These are phyloP conservation scores for Stagonosporopsis chrysanthemi DNA, from an alignment of 2,329 filamentous ascomycete species.

Conservation along the genomic window DNA sequence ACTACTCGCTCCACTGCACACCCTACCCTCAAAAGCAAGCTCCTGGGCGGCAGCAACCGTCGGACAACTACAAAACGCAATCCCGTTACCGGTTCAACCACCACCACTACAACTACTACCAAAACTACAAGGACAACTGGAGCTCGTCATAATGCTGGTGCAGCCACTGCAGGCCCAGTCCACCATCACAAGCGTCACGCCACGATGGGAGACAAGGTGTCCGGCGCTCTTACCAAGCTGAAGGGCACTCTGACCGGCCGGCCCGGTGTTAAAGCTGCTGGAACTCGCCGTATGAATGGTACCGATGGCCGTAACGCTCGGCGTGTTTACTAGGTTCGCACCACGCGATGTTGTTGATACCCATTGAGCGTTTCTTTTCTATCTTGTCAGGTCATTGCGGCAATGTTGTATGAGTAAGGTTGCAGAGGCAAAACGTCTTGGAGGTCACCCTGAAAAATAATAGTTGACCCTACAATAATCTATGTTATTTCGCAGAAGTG, in stretches of 20 bases:
- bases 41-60: constrained; percentile 55
- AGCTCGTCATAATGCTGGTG: constrained; percentile 40
- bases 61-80: constrained; percentile 49
- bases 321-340: constrained; percentile 33
- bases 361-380: constrained; percentile 10
- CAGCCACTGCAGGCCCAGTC: constrained; percentile 30
- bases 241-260: constrained; percentile 72
- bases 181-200: constrained; percentile 73
- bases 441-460: too few relatives aligned
- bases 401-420: not conserved
- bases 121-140: constrained; percentile 55
- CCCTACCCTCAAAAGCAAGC: constrained; percentile 63
- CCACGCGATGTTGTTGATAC: constrained; percentile 1
- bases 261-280: constrained; percentile 78
- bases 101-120: constrained; percentile 50
- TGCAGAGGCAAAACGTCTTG: too few relatives aligned
- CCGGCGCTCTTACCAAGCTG: constrained; percentile 76
- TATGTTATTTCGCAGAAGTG: too few relatives aligned
- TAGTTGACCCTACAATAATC: too few relatives aligned
- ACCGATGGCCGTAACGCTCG: constrained; percentile 70
- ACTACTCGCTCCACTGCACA: constrained; percentile 50
- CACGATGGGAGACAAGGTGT: constrained; percentile 78
- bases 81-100: constrained; percentile 32
- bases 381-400: not conserved
- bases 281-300: constrained; percentile 75